Conservation (phyloP, 768 basidiomycete species). For the Trametes maxima region DNA sequence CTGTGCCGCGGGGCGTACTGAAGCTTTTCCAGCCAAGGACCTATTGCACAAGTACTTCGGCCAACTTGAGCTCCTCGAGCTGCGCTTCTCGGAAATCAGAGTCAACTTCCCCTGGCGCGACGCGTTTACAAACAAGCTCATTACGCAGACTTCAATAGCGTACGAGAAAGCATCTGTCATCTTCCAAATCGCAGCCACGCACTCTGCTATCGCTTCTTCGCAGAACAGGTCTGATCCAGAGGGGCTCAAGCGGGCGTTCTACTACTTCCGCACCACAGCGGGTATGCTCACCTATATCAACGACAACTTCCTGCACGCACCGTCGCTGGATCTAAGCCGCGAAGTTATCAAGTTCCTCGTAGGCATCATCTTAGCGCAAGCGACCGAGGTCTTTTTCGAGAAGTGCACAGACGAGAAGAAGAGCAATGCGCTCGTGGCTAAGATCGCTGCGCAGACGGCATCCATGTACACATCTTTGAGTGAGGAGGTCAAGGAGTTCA, state of each 20-base stretch:
- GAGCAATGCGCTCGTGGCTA: constrained; percentile 70
- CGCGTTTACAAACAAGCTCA: constrained; percentile 93
- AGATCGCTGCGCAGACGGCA: constrained; percentile 83
- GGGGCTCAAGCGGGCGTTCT: constrained; percentile 90
- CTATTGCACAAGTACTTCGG: constrained; percentile 99
- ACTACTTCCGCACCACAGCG: constrained; percentile 86
- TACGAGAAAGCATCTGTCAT: constrained; percentile 98
- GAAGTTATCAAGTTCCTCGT: constrained; percentile 95
- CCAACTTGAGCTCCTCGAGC: constrained; percentile 94
- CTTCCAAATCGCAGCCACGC: constrained; percentile 93
- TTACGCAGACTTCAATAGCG: constrained; percentile 93
- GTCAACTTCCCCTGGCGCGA: constrained; percentile 98
- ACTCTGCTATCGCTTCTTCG: constrained; percentile 86
- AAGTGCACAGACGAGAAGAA: constrained; percentile 95
- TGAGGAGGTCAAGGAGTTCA: constrained; percentile 95
- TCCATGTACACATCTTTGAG: constrained; percentile 77
- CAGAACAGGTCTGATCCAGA: constrained; percentile 89
- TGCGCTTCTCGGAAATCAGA: constrained; percentile 94
- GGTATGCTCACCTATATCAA: constrained; percentile 99
- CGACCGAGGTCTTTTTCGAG: constrained; percentile 95
- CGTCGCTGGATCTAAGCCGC: constrained; percentile 89
- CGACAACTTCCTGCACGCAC: constrained; percentile 98
- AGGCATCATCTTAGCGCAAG: constrained; percentile 87
- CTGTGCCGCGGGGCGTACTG: neutral
- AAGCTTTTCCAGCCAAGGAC: constrained; percentile 67